These are phyloP conservation scores for Yarrowia keelungensis DNA, from an alignment of 805 yeast genomes.

Conservation along the genomic window DNA sequence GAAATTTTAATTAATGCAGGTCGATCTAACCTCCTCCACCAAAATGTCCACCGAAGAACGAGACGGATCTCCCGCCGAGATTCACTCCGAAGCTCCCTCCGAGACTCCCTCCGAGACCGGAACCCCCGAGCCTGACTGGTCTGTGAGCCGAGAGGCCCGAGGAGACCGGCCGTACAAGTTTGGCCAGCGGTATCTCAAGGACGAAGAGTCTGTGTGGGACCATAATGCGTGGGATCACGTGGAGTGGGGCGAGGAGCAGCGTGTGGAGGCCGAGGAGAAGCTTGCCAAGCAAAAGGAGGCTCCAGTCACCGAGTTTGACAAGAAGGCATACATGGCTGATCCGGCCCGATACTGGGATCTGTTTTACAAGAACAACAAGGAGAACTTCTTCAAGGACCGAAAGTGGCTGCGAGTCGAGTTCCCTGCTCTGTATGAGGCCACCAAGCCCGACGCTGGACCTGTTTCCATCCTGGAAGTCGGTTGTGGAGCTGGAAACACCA, in stretches of 20 bases:
- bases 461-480: constrained; percentile 87
- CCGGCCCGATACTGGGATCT: constrained; percentile 97
- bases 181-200: constrained; percentile 80
- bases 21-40: background rate
- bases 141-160: constrained; percentile 22
- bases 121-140: constrained; percentile 38
- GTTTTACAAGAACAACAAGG: constrained; percentile 87
- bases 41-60: constrained; percentile 17
- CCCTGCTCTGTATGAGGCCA: constrained; percentile 80
- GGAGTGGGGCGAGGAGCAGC: constrained; percentile 94
- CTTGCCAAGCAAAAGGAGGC: constrained; percentile 74
- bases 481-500: constrained; percentile 97
- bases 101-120: background rate
- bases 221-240: constrained; percentile 98
- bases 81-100: constrained; percentile 11
- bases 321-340: constrained; percentile 72
- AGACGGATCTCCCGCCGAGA: constrained; percentile 23
- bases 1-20: constrained; percentile 1
- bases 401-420: constrained; percentile 96
- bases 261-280: constrained; percentile 72
- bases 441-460: constrained; percentile 73
- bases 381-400: constrained; percentile 94
- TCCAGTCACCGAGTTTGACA: constrained; percentile 91
- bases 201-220: constrained; percentile 78
- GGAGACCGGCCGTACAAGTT: constrained; percentile 84